A percentile compares a stretch with the other conserved stretches of the same genome.
These are phyloP conservation scores for Epichloe brachyelytri DNA, from an alignment of 2,329 filamentous ascomycete genomes.

Conservation along the genomic window DNA sequence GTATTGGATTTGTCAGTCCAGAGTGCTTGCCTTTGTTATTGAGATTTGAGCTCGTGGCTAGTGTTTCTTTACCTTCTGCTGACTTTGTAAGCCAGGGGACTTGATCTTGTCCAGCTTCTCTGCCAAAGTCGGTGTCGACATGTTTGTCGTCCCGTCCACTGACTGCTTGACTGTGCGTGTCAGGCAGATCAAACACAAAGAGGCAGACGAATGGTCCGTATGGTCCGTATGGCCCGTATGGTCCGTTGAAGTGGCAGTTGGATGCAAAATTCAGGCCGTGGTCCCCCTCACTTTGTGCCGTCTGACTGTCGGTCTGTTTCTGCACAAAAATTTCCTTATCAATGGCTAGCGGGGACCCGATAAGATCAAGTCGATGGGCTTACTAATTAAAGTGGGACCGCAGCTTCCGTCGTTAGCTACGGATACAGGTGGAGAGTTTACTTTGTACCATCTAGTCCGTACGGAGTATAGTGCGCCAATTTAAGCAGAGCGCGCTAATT, in stretches of 20 bases:
- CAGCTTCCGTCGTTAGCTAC: too few relatives aligned
- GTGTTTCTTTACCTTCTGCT: slow-evolving; percentile 65
- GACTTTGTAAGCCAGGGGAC: slow-evolving; percentile 88
- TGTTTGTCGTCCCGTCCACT: slow-evolving; percentile 13
- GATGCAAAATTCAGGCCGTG: slow-evolving; percentile 3
- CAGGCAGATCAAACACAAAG: neutral
- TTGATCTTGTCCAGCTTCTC: slow-evolving; percentile 97
- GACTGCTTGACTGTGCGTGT: neutral
- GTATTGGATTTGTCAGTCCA: neutral
- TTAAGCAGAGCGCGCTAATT: too few relatives aligned
- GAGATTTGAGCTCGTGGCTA: neutral
- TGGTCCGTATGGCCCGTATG: neutral
- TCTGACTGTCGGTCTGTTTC: neutral
- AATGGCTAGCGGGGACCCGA: slow-evolving; percentile 7
- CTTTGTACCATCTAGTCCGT: too few relatives aligned
- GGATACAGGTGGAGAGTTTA: too few relatives aligned
- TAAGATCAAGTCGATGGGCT: slow-evolving; percentile 5
- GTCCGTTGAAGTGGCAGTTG: neutral
- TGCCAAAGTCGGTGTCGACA: slow-evolving; percentile 44
- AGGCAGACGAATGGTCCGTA: neutral
- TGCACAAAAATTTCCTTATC: slow-evolving; percentile 14
- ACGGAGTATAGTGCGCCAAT: too few relatives aligned
- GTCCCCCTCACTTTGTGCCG: neutral
- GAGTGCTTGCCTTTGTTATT: neutral
- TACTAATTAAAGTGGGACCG: too few relatives aligned